phyloP scores from a whole-genome alignment of 257 asterid genomes.

The Mitragyna speciosa region DNA sequence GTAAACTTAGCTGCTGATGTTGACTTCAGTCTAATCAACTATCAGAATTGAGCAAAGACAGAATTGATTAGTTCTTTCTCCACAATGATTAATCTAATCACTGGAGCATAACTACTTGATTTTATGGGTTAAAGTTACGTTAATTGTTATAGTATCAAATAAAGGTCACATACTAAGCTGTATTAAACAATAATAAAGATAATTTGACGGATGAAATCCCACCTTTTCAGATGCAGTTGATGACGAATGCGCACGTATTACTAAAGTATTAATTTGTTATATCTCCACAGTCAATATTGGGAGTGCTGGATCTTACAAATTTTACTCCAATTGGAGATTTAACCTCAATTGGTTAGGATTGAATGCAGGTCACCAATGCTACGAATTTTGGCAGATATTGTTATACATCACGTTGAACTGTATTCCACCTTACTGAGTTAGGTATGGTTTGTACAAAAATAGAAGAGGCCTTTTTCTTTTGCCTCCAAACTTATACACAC shows the following conservation, averaged over 20 bases:
- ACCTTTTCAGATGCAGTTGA: background rate
- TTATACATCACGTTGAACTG: background rate
- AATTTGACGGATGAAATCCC: background rate
- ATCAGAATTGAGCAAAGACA: background rate
- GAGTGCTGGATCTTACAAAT: background rate
- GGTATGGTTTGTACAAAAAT: too few relatives aligned
- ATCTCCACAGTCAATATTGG: background rate
- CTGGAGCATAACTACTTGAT: background rate
- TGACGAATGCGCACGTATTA: background rate
- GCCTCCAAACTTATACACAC: too few relatives aligned
- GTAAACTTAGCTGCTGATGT: background rate
- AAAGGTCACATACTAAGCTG: background rate
- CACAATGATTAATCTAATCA: background rate
- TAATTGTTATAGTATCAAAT: background rate
- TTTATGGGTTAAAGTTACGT: background rate
- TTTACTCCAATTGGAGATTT: background rate
- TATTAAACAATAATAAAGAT: too few relatives aligned
- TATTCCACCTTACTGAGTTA: too few relatives aligned
- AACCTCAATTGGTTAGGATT: background rate
- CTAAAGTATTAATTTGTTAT: background rate
- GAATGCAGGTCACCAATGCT: background rate
- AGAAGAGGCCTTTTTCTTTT: too few relatives aligned
- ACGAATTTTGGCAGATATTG: background rate
- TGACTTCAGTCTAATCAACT: background rate
- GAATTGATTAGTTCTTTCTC: conserved; percentile 5